phyloP scores from a whole-genome alignment of 805 yeast species.

The Clavispora phyllophila region DNA sequence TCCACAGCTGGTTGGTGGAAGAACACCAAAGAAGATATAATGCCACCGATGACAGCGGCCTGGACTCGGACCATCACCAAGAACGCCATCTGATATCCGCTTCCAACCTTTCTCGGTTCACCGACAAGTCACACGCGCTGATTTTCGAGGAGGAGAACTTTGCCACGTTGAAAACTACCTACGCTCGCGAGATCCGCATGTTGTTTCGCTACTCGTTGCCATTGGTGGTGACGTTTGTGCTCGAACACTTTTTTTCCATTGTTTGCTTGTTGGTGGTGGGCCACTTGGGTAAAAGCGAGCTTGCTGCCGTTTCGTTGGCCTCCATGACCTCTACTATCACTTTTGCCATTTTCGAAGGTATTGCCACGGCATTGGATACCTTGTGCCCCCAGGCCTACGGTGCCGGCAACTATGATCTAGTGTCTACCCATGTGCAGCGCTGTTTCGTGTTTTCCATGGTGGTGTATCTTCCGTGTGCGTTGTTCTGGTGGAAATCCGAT shows the following conservation, averaged over 20 bases:
- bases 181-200: conserved; percentile 22
- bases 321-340: conserved; percentile 42
- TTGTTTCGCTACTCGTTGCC: conserved; percentile 34
- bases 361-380: conserved; percentile 43
- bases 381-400: conserved; percentile 44
- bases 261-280: conserved; percentile 42
- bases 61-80: background rate
- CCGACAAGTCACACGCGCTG: conserved; percentile 8
- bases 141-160: conserved; percentile 26
- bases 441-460: conserved; percentile 30
- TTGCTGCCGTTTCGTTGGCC: conserved; percentile 43
- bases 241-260: conserved; percentile 41
- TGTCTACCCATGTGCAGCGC: conserved; percentile 35
- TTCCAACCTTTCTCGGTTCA: background rate
- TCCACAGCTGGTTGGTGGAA: conserved; percentile 40
- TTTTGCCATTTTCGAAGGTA: conserved; percentile 42
- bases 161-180: conserved; percentile 24
- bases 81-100: conserved; percentile 1
- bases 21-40: conserved; percentile 36
- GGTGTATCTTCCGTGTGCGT: conserved; percentile 34
- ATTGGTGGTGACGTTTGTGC: conserved; percentile 34
- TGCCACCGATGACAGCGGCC: conserved; percentile 17
- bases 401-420: conserved; percentile 35
- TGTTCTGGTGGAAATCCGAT: conserved; percentile 37
- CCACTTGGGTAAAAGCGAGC: conserved; percentile 39